phyloP scores from a whole-genome alignment of 768 basidiomycete species.

The Mycena capillaripes region DNA sequence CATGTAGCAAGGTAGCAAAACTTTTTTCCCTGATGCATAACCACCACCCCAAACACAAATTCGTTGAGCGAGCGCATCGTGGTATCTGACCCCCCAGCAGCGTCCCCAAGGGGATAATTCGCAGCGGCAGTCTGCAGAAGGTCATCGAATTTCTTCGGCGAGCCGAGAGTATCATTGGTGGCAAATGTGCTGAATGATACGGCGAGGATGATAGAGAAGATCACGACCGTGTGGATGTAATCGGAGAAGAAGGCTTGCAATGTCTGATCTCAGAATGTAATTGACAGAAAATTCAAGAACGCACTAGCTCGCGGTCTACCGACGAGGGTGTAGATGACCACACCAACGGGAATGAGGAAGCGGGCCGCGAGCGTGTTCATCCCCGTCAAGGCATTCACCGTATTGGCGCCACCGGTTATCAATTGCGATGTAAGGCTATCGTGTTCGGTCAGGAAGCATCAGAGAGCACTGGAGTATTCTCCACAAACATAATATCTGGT shows the following conservation, averaged over 20 bases:
- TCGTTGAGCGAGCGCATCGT: slow-evolving; percentile 42
- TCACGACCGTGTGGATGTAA: too few species aligned
- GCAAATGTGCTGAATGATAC: slow-evolving; percentile 3
- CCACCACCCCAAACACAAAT: slow-evolving; percentile 42
- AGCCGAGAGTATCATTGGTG: slow-evolving; percentile 28
- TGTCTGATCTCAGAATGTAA: neutral
- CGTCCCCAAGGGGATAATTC: too few species aligned
- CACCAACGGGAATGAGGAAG: slow-evolving; percentile 47
- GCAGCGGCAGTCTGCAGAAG: slow-evolving; percentile 33
- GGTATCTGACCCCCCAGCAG: slow-evolving; percentile 20
- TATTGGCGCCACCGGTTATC: slow-evolving; percentile 41
- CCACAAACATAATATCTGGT: slow-evolving; percentile 52
- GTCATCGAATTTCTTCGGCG: slow-evolving; percentile 32
- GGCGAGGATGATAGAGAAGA: too few species aligned
- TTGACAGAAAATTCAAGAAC: neutral
- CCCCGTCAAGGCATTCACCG: slow-evolving; percentile 48
- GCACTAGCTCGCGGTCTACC: slow-evolving; percentile 40
- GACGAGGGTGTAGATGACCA: slow-evolving; percentile 41
- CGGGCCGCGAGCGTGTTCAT: slow-evolving; percentile 49
- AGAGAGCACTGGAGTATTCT: neutral
- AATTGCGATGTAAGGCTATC: slow-evolving; percentile 29
- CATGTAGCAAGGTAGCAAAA: too few species aligned
- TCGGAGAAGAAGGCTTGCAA: neutral
- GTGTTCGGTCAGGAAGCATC: neutral
- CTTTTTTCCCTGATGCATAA: too few species aligned